These are phyloP conservation scores for Sherardia arvensis DNA, from an alignment of 257 asterid genomes.

Conservation along the genomic window DNA sequence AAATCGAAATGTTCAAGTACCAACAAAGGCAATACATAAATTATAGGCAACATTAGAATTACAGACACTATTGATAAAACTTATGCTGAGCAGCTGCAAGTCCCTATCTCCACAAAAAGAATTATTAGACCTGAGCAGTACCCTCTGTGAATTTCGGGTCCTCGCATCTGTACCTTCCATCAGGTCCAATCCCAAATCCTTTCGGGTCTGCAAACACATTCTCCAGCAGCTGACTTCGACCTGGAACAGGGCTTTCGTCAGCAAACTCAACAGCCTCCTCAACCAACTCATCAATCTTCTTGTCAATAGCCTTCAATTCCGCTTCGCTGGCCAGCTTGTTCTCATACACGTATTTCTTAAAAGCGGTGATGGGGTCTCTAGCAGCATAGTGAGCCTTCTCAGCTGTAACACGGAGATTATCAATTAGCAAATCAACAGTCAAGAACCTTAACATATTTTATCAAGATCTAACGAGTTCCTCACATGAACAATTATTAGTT, in stretches of 20 bases:
- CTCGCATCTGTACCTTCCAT: slow-evolving; percentile 94
- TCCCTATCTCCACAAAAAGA: slow-evolving; percentile 1
- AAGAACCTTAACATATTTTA: not conserved
- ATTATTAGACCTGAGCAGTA: slow-evolving; percentile 71
- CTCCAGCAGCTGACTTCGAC: slow-evolving; percentile 80
- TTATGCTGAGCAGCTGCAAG: slow-evolving; percentile 8
- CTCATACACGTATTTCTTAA: slow-evolving; percentile 65
- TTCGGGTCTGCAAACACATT: slow-evolving; percentile 92
- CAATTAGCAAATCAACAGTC: not conserved
- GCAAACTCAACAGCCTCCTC: slow-evolving; percentile 96
- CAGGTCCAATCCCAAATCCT: slow-evolving; percentile 92
- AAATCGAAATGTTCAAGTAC: slow-evolving; percentile 3
- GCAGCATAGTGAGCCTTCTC: slow-evolving; percentile 89
- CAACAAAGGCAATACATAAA: slow-evolving; percentile 21
- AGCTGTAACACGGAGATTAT: slow-evolving; percentile 43
- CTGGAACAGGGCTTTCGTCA: slow-evolving; percentile 72
- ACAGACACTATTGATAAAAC: slow-evolving; percentile 9
- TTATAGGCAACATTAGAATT: slow-evolving; percentile 17
- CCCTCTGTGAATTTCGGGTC: slow-evolving; percentile 97
- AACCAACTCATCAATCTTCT: slow-evolving; percentile 72
- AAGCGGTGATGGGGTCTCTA: slow-evolving; percentile 68
- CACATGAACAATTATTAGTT: too few species aligned
- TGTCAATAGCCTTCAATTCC: slow-evolving; percentile 69
- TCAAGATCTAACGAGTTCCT: too few species aligned
- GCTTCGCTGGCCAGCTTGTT: slow-evolving; percentile 71